Evolutionary conservation across 1,284 basidiomycete species (phyloP).

Genomic region (Gymnopus androsaceus): DNA sequence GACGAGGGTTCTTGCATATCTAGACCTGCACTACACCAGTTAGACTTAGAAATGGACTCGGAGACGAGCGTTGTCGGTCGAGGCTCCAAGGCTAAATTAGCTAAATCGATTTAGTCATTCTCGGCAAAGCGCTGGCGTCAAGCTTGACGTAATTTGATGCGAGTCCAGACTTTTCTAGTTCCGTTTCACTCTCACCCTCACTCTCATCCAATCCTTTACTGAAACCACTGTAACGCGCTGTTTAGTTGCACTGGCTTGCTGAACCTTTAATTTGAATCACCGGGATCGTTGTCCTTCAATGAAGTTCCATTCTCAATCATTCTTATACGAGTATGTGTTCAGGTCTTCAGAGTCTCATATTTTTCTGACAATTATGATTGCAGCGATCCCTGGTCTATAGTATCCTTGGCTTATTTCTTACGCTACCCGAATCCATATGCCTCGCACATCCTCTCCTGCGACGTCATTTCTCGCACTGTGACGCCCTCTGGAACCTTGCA

Average conservation of each 20-base stretch:
- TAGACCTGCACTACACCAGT: too few species aligned
- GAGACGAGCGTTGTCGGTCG: too few species aligned
- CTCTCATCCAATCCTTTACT: too few species aligned
- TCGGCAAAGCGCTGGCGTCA: too few species aligned
- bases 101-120: too few species aligned
- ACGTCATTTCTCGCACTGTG: constrained; percentile 84
- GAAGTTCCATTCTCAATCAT: constrained; percentile 81
- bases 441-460: constrained; percentile 91
- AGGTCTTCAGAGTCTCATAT: neutral
- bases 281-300: constrained; percentile 48
- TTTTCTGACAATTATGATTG: neutral
- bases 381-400: constrained; percentile 90
- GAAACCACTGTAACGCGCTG: neutral
- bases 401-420: constrained; percentile 90
- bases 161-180: neutral
- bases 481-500: constrained; percentile 76
- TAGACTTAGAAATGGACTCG: too few species aligned
- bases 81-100: too few species aligned
- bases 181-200: neutral
- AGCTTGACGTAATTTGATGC: too few species aligned
- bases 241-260: constrained; percentile 5
- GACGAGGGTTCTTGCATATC: too few species aligned
- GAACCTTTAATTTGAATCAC: constrained; percentile 12
- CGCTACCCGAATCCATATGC: constrained; percentile 98
- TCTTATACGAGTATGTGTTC: constrained; percentile 72